A percentile compares a stretch with the other conserved stretches of the same genome.
These are phyloP conservation scores for Actinomortierella wolfii DNA, from an alignment of 371 early-diverging fungal genomes.

Conservation along the genomic window DNA sequence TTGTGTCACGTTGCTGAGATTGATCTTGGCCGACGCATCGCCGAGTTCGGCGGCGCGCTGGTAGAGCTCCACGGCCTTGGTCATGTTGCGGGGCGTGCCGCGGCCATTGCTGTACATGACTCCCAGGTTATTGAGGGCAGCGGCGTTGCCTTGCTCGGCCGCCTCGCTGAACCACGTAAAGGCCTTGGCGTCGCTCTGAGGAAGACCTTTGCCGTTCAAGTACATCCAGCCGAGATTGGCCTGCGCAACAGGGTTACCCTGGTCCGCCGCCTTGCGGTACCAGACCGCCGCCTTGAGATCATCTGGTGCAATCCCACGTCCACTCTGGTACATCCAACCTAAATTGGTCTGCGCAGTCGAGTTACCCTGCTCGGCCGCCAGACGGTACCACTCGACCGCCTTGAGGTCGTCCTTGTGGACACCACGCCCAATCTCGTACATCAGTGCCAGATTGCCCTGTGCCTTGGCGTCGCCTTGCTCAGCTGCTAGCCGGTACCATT, in stretches of 20 bases:
- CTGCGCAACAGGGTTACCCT: constrained; percentile 79
- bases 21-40: not conserved
- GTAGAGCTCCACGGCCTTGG: constrained; percentile 27
- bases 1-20: constrained; percentile 2
- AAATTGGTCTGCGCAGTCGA: constrained; percentile 80
- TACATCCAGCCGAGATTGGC: constrained; percentile 35
- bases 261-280: constrained; percentile 69
- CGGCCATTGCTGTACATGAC: too few species aligned
- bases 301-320: constrained; percentile 67
- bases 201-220: constrained; percentile 6
- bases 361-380: constrained; percentile 62
- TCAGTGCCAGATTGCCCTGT: constrained; percentile 62
- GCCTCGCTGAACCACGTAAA: constrained; percentile 7
- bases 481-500: constrained; percentile 63
- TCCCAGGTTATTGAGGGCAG: too few species aligned
- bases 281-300: constrained; percentile 64
- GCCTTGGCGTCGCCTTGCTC: constrained; percentile 62
- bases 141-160: constrained; percentile 6
- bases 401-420: constrained; percentile 62
- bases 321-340: constrained; percentile 83
- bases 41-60: constrained; percentile 5
- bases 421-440: constrained; percentile 81
- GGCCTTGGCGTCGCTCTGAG: constrained; percentile 1
- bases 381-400: constrained; percentile 71
- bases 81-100: too few species aligned